Evolutionary conservation across 139 green algal genomes (phyloP).

Genomic region (Zygnema cylindricum): DNA sequence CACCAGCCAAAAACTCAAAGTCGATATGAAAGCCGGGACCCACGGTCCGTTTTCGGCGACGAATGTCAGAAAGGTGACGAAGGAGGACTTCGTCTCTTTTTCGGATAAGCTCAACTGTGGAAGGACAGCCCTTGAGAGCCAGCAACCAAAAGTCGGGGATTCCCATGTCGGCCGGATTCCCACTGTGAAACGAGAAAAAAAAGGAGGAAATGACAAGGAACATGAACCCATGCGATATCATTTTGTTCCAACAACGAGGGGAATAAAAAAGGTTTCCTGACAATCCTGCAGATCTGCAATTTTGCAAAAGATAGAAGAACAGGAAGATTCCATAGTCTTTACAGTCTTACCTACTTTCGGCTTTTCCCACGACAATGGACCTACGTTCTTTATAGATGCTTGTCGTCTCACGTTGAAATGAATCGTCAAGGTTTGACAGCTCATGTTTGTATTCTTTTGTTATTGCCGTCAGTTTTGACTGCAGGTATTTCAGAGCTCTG

Average conservation of each 20-base stretch:
- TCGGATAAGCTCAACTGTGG: constrained; percentile 49
- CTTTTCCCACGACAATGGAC: constrained; percentile 22
- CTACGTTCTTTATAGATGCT: constrained; percentile 15
- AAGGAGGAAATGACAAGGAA: not conserved
- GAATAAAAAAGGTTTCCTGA: constrained; percentile 6
- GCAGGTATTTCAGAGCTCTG: constrained; percentile 25
- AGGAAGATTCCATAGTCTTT: no score
- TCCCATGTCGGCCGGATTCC: constrained; percentile 1
- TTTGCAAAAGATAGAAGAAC: not conserved
- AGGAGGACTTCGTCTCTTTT: constrained; percentile 35
- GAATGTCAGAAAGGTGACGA: constrained; percentile 15
- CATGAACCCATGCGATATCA: not conserved
- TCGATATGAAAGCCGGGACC: constrained; percentile 27
- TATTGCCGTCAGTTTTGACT: constrained; percentile 11
- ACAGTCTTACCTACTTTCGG: not conserved
- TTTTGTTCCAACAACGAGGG: not conserved
- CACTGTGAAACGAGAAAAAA: constrained; percentile 8
- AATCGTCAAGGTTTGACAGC: not conserved
- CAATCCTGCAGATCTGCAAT: not conserved
- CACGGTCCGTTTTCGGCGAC: not conserved
- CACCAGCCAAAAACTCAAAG: constrained; percentile 50
- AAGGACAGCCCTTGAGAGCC: constrained; percentile 44
- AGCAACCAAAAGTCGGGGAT: constrained; percentile 55
- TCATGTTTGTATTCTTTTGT: not conserved
- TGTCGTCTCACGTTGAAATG: constrained; percentile 8